phyloP scores from a whole-genome alignment of 495 filamentous ascomycete species.

The Penicillium arizonense region DNA sequence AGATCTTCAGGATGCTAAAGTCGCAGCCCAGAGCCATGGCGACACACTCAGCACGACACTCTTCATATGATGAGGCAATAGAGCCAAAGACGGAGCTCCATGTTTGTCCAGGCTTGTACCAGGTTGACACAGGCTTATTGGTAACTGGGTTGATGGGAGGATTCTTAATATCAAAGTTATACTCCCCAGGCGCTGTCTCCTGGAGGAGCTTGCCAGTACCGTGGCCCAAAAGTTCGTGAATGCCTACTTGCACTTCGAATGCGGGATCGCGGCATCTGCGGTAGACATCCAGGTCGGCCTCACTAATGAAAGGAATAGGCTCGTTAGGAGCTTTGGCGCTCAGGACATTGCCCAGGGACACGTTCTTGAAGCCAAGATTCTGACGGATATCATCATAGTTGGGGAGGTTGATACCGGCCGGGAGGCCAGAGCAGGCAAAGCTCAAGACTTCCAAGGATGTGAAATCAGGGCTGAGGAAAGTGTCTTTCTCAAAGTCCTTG shows the following conservation, averaged over 20 bases:
- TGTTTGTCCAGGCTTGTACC: slow-evolving; percentile 91
- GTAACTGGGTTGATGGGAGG: slow-evolving; percentile 81
- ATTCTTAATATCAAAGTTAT: slow-evolving; percentile 80
- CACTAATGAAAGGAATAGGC: slow-evolving; percentile 80
- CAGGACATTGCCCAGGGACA: slow-evolving; percentile 86
- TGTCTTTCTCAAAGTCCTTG: slow-evolving; percentile 90
- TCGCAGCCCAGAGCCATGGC: slow-evolving; percentile 93
- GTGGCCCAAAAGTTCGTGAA: slow-evolving; percentile 94
- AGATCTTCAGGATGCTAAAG: slow-evolving; percentile 83
- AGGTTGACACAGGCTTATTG: slow-evolving; percentile 72
- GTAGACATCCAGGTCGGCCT: slow-evolving; percentile 72
- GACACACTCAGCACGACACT: slow-evolving; percentile 81
- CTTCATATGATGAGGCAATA: slow-evolving; percentile 83
- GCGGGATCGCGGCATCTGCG: slow-evolving; percentile 76
- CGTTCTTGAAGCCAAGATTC: slow-evolving; percentile 96
- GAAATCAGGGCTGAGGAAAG: slow-evolving; percentile 91
- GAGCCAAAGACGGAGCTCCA: slow-evolving; percentile 91
- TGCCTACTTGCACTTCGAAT: slow-evolving; percentile 92
- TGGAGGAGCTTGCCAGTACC: slow-evolving; percentile 94
- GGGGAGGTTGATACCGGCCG: slow-evolving; percentile 75
- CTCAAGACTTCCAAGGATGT: slow-evolving; percentile 78
- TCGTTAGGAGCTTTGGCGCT: slow-evolving; percentile 88
- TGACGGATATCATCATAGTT: slow-evolving; percentile 97
- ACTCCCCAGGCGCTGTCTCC: slow-evolving; percentile 75
- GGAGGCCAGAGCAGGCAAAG: slow-evolving; percentile 78